Evolutionary conservation across 352 stramenopile species (phyloP).

Genomic region (Lagenidium sp.): DNA sequence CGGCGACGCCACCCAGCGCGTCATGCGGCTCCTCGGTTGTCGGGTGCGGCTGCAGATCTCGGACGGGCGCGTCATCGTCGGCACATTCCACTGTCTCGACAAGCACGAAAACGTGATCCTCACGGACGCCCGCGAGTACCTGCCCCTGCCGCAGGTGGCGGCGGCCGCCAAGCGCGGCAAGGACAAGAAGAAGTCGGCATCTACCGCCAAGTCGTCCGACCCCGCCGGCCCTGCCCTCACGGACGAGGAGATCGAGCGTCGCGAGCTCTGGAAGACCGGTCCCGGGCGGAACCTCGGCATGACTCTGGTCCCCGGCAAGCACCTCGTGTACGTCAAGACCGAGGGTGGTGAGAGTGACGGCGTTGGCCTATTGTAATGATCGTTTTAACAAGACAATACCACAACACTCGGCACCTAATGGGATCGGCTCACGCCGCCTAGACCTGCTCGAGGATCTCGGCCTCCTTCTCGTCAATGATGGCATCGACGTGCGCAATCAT

Average conservation of each 20-base stretch:
- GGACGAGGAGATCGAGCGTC: constrained; percentile 23
- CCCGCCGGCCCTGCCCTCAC: constrained; percentile 1
- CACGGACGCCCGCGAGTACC: constrained; percentile 56
- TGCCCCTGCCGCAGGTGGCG: constrained; percentile 18
- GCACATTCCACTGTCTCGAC: constrained; percentile 72
- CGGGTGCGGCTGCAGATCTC: constrained; percentile 57
- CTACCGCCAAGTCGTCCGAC: constrained; percentile 4
- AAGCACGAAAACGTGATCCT: constrained; percentile 79
- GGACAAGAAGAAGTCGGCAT: constrained; percentile 22
- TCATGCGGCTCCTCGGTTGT: constrained; percentile 53
- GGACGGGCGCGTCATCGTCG: constrained; percentile 57
- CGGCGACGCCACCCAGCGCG: constrained; percentile 31
- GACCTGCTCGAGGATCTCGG: constrained; percentile 27
- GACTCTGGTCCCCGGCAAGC: constrained; percentile 68
- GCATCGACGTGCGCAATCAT: constrained; percentile 69
- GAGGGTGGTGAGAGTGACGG: constrained; percentile 1
- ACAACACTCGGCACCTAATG: neutral
- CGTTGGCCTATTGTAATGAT: too few relatives aligned
- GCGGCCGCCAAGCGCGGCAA: neutral
- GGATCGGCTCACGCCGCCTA: constrained; percentile 15
- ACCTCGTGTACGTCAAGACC: constrained; percentile 72
- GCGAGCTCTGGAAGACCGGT: constrained; percentile 16
- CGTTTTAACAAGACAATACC: too few relatives aligned
- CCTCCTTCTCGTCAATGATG: constrained; percentile 66
- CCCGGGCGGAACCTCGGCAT: constrained; percentile 52